Percentiles rank a stretch among this genome's conserved stretches.
These are phyloP conservation scores for Tanacetum coccineum DNA, from an alignment of 129 eudicot species.

Conservation along the genomic window DNA sequence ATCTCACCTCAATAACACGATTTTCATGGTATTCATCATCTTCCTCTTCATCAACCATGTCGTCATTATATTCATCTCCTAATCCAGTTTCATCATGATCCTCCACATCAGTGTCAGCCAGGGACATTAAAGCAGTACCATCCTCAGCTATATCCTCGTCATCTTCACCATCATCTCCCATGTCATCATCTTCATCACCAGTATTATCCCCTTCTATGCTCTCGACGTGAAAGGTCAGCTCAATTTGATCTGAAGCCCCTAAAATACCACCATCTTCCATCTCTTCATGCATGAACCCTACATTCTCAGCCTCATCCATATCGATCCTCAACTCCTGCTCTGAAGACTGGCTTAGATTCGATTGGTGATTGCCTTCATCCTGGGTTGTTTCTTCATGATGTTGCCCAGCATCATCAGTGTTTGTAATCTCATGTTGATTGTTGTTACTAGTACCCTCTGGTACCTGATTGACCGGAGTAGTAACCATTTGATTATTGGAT, in stretches of 20 bases:
- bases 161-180: too few species aligned
- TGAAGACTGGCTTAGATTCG: constrained; percentile 34
- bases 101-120: too few species aligned
- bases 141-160: too few species aligned
- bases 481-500: constrained; percentile 40
- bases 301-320: constrained; percentile 42
- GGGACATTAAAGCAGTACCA: too few species aligned
- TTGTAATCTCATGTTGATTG: constrained; percentile 35
- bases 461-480: constrained; percentile 33
- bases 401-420: constrained; percentile 37
- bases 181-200: constrained; percentile 91
- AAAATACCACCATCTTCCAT: constrained; percentile 63
- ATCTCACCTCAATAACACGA: too few species aligned
- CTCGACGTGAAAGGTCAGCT: constrained; percentile 80
- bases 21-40: too few species aligned
- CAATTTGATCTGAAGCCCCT: constrained; percentile 51
- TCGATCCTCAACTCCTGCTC: constrained; percentile 76
- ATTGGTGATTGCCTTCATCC: constrained; percentile 40
- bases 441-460: constrained; percentile 36
- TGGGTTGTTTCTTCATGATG: constrained; percentile 37
- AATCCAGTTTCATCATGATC: too few species aligned
- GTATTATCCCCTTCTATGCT: constrained; percentile 67
- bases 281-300: constrained; percentile 61
- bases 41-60: too few species aligned
- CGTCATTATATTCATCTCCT: too few species aligned